Conservation (phyloP, 2,329 filamentous ascomycete species). For the Metarhizium humberi region DNA sequence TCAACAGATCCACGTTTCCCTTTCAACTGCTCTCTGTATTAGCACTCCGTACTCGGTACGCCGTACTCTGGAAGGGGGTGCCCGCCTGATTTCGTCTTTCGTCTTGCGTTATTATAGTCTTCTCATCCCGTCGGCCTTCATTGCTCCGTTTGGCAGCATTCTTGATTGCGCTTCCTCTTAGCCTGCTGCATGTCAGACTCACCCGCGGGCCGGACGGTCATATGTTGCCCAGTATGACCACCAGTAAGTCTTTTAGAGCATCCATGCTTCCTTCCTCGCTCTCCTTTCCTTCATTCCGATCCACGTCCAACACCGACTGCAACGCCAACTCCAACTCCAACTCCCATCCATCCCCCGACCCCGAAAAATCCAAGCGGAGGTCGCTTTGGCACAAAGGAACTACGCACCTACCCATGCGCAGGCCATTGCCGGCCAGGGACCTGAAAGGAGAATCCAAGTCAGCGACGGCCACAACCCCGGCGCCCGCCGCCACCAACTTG, state of each 20-base stretch:
- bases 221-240: slow-evolving; percentile 32
- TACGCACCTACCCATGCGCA: slow-evolving; percentile 6
- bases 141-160: background rate
- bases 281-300: slow-evolving; percentile 24
- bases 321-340: slow-evolving; percentile 5
- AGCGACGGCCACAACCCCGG: background rate
- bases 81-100: background rate
- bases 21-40: background rate
- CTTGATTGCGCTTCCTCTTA: slow-evolving; percentile 14
- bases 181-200: slow-evolving; percentile 17
- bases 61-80: background rate
- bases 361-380: slow-evolving; percentile 5
- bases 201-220: slow-evolving; percentile 14
- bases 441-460: background rate
- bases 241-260: slow-evolving; percentile 34
- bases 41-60: no score
- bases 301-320: background rate
- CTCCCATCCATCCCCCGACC: slow-evolving; percentile 12
- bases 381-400: slow-evolving; percentile 15
- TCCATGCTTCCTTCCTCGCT: slow-evolving; percentile 26
- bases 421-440: background rate
- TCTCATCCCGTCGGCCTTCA: background rate
- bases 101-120: background rate
- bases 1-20: background rate
- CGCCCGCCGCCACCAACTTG: slow-evolving; percentile 1